These are phyloP conservation scores for Solanum hybrid DNA, from an alignment of 305 asterid species.

Conservation along the genomic window DNA sequence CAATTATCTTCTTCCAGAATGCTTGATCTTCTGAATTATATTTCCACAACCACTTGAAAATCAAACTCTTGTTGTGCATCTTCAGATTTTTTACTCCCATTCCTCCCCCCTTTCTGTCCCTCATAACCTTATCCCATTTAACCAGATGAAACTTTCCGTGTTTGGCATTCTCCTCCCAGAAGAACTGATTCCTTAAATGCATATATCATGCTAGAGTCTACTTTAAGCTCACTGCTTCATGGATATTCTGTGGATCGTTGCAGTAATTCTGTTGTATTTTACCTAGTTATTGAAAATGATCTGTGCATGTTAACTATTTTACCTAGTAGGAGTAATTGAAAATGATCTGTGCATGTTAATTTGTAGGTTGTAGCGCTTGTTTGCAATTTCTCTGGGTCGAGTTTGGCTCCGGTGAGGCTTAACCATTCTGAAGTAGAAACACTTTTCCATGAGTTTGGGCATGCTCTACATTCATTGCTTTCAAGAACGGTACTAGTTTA, in stretches of 20 bases:
- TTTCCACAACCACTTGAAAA: neutral
- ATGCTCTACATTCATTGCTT: constrained; percentile 97
- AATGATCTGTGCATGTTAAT: constrained; percentile 8
- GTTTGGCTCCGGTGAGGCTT: constrained; percentile 48
- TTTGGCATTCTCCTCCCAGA: neutral
- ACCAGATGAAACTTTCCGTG: neutral
- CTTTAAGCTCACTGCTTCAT: neutral
- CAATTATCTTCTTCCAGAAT: neutral
- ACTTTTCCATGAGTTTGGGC: constrained; percentile 96
- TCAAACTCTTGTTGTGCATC: neutral
- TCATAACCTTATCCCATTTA: neutral
- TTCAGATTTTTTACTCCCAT: neutral
- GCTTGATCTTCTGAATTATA: neutral
- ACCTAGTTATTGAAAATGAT: neutral
- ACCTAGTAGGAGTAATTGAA: neutral
- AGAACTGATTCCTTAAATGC: neutral
- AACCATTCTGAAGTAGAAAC: constrained; percentile 93
- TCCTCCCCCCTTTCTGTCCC: neutral
- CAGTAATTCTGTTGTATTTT: neutral
- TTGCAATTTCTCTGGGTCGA: constrained; percentile 79
- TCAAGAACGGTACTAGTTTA: constrained; percentile 73
- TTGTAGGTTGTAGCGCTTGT: constrained; percentile 91
- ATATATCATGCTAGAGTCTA: constrained; percentile 2
- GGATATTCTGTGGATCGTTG: neutral
- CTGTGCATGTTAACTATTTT: constrained; percentile 12